Conservation (phyloP, 2,329 filamentous ascomycete genomes). For the Colletotrichum tropicale region DNA sequence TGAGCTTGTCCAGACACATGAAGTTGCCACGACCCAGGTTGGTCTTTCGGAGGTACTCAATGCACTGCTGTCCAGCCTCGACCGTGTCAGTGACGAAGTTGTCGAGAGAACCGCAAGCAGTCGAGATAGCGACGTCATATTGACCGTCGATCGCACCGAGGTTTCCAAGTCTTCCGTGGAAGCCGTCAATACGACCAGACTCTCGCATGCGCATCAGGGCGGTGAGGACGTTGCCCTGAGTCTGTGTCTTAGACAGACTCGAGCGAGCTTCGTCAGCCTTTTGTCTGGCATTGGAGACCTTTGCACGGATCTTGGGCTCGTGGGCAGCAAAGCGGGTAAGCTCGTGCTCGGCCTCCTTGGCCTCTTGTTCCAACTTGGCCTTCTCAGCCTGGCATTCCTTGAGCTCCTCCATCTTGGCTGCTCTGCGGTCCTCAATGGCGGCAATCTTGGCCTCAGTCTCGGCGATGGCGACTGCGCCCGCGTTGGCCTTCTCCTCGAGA, state of each 20-base stretch:
- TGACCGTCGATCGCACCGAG: constrained; percentile 91
- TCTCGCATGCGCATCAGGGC: constrained; percentile 95
- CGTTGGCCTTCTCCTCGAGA: constrained; percentile 85
- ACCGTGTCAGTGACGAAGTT: constrained; percentile 98
- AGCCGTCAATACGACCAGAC: constrained; percentile 94
- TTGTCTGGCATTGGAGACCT: constrained; percentile 87
- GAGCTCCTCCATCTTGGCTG: constrained; percentile 75
- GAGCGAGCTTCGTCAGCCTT: constrained; percentile 96
- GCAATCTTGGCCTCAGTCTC: constrained; percentile 83
- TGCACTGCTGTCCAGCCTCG: constrained; percentile 95
- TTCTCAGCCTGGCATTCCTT: constrained; percentile 78
- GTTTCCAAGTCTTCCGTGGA: constrained; percentile 93
- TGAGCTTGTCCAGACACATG: constrained; percentile 89
- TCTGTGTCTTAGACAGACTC: constrained; percentile 87
- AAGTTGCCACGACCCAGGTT: constrained; percentile 97
- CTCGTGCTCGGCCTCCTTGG: constrained; percentile 72
- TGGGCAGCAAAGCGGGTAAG: constrained; percentile 74
- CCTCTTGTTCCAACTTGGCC: constrained; percentile 74
- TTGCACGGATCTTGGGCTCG: constrained; percentile 82
- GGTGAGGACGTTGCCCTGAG: constrained; percentile 88
- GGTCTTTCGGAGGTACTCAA: constrained; percentile 96
- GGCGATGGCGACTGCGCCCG: constrained; percentile 81
- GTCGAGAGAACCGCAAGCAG: constrained; percentile 87
- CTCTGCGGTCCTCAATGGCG: constrained; percentile 72
- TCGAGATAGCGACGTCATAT: constrained; percentile 98